Percentiles rank a stretch among this genome's conserved stretches.
Evolutionary conservation across 306 rosid genomes (phyloP).

Genomic region (Quercus robur): DNA sequence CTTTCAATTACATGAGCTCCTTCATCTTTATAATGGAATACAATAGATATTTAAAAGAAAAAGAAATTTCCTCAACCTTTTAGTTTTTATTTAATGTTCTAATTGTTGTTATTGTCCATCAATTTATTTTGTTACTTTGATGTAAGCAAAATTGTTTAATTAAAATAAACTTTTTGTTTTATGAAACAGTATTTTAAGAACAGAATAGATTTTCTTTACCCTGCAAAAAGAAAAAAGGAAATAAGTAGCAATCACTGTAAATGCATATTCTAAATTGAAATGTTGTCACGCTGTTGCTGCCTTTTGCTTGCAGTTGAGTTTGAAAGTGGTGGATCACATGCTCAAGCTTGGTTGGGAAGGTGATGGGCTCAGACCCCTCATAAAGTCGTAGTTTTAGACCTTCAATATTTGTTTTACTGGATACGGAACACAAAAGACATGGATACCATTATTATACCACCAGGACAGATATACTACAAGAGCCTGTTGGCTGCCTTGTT

Average conservation of each 20-base stretch:
- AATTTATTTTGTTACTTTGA: no score
- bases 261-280: not conserved
- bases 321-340: constrained; percentile 97
- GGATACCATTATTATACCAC: constrained; percentile 8
- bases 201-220: no score
- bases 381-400: constrained; percentile 56
- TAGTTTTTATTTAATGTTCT: no score
- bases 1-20: no score
- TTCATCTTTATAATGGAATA: no score
- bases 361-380: constrained; percentile 68
- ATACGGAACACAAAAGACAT: constrained; percentile 19
- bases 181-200: no score
- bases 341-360: constrained; percentile 99
- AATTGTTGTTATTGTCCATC: no score
- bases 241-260: not conserved
- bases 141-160: no score
- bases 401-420: not conserved
- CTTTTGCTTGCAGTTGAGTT: constrained; percentile 79
- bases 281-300: constrained; percentile 25
- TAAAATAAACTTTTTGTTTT: no score
- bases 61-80: no score
- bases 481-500: constrained; percentile 24
- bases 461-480: constrained; percentile 28
- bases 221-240: not conserved
- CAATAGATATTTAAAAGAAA: no score